These are phyloP conservation scores for Peronosclerospora sorghi DNA, from an alignment of 352 stramenopile genomes.

Conservation along the genomic window DNA sequence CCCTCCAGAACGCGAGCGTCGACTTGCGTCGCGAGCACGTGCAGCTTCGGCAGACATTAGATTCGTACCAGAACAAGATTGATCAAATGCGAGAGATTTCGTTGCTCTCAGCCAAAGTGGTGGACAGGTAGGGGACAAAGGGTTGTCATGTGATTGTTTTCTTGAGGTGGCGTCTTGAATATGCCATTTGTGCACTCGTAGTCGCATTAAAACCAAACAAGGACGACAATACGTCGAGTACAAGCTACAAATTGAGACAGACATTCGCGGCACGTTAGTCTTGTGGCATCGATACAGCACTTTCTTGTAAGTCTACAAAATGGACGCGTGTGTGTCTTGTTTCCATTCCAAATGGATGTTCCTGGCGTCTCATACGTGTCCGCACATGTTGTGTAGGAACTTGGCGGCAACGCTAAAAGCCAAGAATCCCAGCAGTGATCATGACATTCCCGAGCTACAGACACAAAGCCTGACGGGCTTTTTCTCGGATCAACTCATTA, in stretches of 20 bases:
- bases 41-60: constrained; percentile 73
- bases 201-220: constrained; percentile 79
- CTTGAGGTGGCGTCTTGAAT: not conserved
- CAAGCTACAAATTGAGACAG: constrained; percentile 82
- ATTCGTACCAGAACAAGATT: constrained; percentile 84
- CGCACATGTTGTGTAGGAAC: constrained; percentile 22
- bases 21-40: constrained; percentile 74
- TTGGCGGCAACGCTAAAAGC: constrained; percentile 69
- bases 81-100: constrained; percentile 83
- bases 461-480: constrained; percentile 74
- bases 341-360: not conserved
- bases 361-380: not conserved
- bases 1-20: constrained; percentile 63
- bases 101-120: constrained; percentile 71
- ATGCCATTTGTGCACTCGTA: constrained; percentile 13
- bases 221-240: constrained; percentile 83
- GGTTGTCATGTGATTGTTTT: not conserved
- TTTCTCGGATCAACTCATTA: constrained; percentile 80
- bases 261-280: constrained; percentile 76
- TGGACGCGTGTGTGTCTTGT: not conserved
- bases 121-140: constrained; percentile 48
- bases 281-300: constrained; percentile 85
- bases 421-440: constrained; percentile 63
- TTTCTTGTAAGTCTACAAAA: constrained; percentile 47
- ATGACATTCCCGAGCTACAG: constrained; percentile 72